A percentile compares a stretch with the other conserved stretches of the same genome.
phyloP scores from a whole-genome alignment of 2,329 filamentous ascomycete genomes.

The Penicillium sp. region DNA sequence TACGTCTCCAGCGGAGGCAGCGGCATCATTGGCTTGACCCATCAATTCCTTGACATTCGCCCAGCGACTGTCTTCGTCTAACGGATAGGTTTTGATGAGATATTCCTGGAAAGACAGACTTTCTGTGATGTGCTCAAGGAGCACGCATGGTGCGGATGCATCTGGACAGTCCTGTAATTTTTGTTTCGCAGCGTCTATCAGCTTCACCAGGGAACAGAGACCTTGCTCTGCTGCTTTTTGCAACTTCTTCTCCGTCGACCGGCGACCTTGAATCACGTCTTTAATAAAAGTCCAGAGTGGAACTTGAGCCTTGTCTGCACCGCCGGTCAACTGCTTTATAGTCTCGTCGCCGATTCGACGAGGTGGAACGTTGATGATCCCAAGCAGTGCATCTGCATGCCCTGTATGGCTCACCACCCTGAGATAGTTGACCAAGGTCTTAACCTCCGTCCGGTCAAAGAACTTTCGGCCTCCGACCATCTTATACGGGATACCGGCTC shows the following conservation, averaged over 20 bases:
- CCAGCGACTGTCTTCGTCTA: constrained; percentile 77
- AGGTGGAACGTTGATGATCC: constrained; percentile 80
- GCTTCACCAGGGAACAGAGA: constrained; percentile 57
- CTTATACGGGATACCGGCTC: constrained; percentile 77
- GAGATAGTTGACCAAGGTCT: constrained; percentile 82
- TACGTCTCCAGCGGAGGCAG: constrained; percentile 53
- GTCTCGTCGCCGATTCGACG: constrained; percentile 79
- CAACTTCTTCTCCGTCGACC: constrained; percentile 54
- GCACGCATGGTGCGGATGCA: constrained; percentile 41
- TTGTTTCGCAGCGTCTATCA: constrained; percentile 58
- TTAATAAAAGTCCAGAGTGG: constrained; percentile 76
- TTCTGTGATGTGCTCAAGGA: constrained; percentile 59
- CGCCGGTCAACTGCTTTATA: constrained; percentile 68
- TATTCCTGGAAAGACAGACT: constrained; percentile 73
- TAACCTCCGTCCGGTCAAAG: constrained; percentile 87
- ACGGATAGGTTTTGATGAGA: constrained; percentile 66
- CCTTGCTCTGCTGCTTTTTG: constrained; percentile 56
- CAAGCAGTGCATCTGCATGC: constrained; percentile 80
- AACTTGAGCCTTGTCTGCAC: constrained; percentile 68
- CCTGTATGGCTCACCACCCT: constrained; percentile 79
- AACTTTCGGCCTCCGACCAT: constrained; percentile 93
- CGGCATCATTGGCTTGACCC: constrained; percentile 71
- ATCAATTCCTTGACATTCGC: constrained; percentile 88
- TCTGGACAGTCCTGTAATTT: constrained; percentile 52
- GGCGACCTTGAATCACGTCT: constrained; percentile 53